Evolutionary conservation across 495 filamentous ascomycete species (phyloP).

Genomic region (Copromyces sp.): DNA sequence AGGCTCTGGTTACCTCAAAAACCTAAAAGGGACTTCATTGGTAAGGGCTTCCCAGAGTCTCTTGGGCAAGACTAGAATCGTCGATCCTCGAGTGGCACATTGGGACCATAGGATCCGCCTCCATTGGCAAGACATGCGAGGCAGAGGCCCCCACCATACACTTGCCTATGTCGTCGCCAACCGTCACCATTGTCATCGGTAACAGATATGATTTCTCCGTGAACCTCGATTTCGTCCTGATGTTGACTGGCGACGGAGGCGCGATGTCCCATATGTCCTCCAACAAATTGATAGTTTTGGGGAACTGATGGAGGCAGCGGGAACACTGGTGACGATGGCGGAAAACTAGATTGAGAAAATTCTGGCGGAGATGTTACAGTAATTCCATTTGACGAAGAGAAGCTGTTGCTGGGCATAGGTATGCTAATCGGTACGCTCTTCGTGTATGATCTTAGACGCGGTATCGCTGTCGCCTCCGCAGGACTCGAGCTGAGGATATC

Average conservation of each 20-base stretch:
- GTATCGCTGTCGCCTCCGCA: slow-evolving; percentile 18
- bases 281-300: slow-evolving; percentile 19
- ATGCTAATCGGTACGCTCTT: slow-evolving; percentile 29
- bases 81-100: slow-evolving; percentile 36
- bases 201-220: slow-evolving; percentile 36
- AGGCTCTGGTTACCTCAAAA: neutral
- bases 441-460: slow-evolving; percentile 33
- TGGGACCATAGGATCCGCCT: slow-evolving; percentile 41
- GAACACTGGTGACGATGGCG: slow-evolving; percentile 31
- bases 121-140: slow-evolving; percentile 32
- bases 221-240: slow-evolving; percentile 26
- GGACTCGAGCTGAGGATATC: slow-evolving; percentile 16
- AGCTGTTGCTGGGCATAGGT: slow-evolving; percentile 9
- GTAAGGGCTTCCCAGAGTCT: neutral
- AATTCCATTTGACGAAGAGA: slow-evolving; percentile 9
- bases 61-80: slow-evolving; percentile 15
- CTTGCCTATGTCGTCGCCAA: slow-evolving; percentile 41
- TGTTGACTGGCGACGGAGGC: slow-evolving; percentile 1
- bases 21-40: neutral
- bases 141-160: slow-evolving; percentile 40
- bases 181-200: slow-evolving; percentile 33
- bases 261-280: slow-evolving; percentile 18
- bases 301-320: slow-evolving; percentile 26
- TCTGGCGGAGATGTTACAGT: slow-evolving; percentile 9
- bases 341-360: slow-evolving; percentile 36